These are phyloP conservation scores for Botrytis paeoniae DNA, from an alignment of 2,329 filamentous ascomycete genomes.

Conservation along the genomic window DNA sequence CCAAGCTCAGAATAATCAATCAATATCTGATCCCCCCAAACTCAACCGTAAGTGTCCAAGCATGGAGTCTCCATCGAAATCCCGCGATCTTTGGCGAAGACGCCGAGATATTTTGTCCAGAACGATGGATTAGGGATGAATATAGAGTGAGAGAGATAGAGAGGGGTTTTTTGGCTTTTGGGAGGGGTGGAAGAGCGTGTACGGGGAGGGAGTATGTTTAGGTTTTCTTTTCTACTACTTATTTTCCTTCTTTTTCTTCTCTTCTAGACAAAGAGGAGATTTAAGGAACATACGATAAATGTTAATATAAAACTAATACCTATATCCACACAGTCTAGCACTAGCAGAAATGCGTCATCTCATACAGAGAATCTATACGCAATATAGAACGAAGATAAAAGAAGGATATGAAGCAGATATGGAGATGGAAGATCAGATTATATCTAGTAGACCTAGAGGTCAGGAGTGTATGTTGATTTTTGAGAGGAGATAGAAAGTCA, in stretches of 20 bases:
- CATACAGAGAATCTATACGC: conserved; percentile 59
- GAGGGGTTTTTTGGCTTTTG: conserved; percentile 63
- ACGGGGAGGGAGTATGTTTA: conserved; percentile 62
- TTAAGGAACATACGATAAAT: no score
- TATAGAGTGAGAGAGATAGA: conserved; percentile 73
- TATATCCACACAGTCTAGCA: conserved; percentile 44
- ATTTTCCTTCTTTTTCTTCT: no score
- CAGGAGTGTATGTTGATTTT: conserved; percentile 14
- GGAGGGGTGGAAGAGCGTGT: conserved; percentile 62
- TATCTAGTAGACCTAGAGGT: conserved; percentile 35
- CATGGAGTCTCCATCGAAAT: conserved; percentile 59
- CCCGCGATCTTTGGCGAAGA: conserved; percentile 66
- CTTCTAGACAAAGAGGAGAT: background rate
- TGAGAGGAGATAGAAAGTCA: background rate
- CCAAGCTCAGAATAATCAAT: conserved; percentile 53
- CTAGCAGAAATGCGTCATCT: conserved; percentile 66
- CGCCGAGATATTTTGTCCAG: conserved; percentile 73
- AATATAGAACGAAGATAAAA: conserved; percentile 49
- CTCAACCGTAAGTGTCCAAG: conserved; percentile 59
- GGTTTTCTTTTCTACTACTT: background rate
- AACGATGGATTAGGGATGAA: conserved; percentile 74
- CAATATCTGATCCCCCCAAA: conserved; percentile 51
- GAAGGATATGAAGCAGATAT: conserved; percentile 57
- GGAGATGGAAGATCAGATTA: conserved; percentile 65
- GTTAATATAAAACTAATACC: background rate